Base-by-base conservation (phyloP, 768 basidiomycete genomes). In the Dendrothele bispora region DNA sequence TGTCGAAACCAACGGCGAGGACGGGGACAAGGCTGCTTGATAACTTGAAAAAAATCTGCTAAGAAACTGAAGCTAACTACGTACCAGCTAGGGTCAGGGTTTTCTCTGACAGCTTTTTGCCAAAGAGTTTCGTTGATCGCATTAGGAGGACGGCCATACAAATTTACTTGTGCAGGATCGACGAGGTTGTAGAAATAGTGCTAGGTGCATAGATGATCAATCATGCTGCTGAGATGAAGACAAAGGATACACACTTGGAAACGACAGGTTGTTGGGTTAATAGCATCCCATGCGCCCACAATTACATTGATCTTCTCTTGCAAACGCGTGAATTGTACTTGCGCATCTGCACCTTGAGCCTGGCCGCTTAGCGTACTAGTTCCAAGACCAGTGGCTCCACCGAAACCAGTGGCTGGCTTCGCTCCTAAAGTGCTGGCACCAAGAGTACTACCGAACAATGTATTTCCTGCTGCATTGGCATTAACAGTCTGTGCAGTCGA, bases 151-250 rank as follows among this genome's bases (percentile, higher is more conserved):
- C 87, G 81, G 6, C 78, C 83, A 52, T 88, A 94, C 43, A 83
- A 55, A 22, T 68, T 72, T 3, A 87, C 80, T 54, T 84, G 74
- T 5, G 69, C 70, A 0, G 88, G 87, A 55, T 87, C 82, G 4
- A 92, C 88, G 12, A 89, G 69, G 56, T 92, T 93, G 62, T 94
- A 93, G 55, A 94, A 94, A 53, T 80, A 82, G 53, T 89, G 79
- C 90, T 92, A 46, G 29, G 48, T 2, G 24, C 10, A 38, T 43
- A 21, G 7, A 34, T 27, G 30, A 43, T 32, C 5, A 37, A 7
- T 26, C 11, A 53, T 24, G 39, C 6, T 45, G 21, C 24, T 35
- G 25, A 48, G 30, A 24, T 43, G 18, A 46, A 21, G 20, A 18
- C 15, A 14, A 43, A n/a, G 37, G 24, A 24, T 28, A 61, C 75